Conservation (phyloP, 2,329 filamentous ascomycete genomes). For the Thielaviopsis cerberus region DNA sequence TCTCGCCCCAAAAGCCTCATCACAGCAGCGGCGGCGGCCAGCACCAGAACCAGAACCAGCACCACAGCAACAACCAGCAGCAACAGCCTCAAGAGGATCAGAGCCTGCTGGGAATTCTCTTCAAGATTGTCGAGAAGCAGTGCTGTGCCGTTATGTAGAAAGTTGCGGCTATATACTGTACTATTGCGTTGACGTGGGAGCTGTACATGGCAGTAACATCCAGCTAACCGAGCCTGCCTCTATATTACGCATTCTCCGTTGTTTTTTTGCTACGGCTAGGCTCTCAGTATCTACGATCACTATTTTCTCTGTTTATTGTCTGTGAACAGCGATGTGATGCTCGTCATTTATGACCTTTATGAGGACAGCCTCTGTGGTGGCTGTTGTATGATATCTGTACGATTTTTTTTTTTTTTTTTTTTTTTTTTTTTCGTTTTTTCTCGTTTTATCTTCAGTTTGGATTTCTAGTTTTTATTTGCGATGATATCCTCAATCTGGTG, state of each 20-base stretch:
- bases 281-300: neutral
- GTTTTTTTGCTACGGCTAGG: neutral
- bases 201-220: neutral
- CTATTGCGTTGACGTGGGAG: neutral
- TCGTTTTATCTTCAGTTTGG: neutral
- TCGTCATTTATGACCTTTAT: neutral
- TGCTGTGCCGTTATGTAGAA: conserved; percentile 61
- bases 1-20: conserved; percentile 25
- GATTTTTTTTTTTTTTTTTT: neutral
- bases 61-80: conserved; percentile 14
- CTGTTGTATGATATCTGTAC: neutral
- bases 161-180: neutral
- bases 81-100: conserved; percentile 25
- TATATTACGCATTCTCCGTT: neutral
- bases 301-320: neutral
- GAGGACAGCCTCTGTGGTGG: neutral
- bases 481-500: neutral
- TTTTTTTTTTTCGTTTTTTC: neutral
- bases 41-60: neutral
- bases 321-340: neutral
- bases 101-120: conserved; percentile 12
- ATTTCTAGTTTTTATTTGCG: neutral
- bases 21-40: conserved; percentile 19
- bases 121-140: conserved; percentile 39
- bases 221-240: neutral